Conservation (phyloP, 768 basidiomycete genomes). For the Lactarius akahatsu region DNA sequence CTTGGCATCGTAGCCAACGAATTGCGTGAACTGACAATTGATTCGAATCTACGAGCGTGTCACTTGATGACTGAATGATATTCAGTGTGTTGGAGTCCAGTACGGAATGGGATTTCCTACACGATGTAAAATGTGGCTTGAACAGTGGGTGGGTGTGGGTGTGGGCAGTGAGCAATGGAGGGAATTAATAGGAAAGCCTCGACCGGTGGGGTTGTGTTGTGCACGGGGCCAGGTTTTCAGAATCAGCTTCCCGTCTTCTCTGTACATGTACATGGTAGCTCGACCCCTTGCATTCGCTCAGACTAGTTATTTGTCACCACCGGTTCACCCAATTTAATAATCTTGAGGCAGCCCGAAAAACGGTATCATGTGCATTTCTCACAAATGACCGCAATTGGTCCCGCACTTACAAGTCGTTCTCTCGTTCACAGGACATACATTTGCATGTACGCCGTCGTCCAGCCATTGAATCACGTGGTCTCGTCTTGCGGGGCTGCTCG, state of each 20-base stretch:
- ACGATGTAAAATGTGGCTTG: too few relatives aligned
- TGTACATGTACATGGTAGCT: too few relatives aligned
- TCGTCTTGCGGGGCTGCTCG: background rate
- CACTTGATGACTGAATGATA: background rate
- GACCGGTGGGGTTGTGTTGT: background rate
- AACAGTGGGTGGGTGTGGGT: background rate
- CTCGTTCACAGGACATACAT: conserved; percentile 1
- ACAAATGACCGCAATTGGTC: background rate
- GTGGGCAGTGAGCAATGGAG: background rate
- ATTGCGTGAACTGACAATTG: background rate
- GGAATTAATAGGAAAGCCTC: background rate
- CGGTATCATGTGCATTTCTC: background rate
- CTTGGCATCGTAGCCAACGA: background rate
- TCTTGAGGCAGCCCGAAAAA: background rate
- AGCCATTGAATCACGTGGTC: background rate
- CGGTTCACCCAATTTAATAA: background rate
- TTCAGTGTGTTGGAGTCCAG: background rate
- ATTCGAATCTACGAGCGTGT: background rate
- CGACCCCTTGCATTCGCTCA: background rate
- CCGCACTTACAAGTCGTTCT: background rate
- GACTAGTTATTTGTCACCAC: background rate
- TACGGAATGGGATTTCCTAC: background rate
- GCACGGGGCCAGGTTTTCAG: background rate
- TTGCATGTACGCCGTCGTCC: background rate
- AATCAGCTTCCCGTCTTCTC: background rate